Base-by-base conservation (phyloP, 2,329 filamentous ascomycete genomes). In the Paecilomyces fulvus region DNA sequence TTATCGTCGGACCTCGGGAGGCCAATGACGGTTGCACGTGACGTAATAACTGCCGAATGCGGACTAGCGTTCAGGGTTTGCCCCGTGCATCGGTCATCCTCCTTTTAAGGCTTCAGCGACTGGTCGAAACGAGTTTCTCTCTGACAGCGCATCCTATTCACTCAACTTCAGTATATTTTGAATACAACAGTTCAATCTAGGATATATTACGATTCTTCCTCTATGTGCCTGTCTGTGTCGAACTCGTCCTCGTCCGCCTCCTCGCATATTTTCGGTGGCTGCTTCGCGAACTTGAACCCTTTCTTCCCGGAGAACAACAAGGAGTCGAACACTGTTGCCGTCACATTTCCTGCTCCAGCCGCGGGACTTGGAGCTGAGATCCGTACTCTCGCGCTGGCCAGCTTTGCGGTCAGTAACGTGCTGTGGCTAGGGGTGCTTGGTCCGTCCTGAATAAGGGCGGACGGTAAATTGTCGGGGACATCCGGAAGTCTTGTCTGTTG, bases 371-470 rank as follows among this genome's bases (percentile, higher is more conserved):
- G 56, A 37, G 43, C 60, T 53, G 58, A 58, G 30, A 53, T 58
- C 49, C 48, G 56, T 30, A 58, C 60, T 56, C 53, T 60, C 55
- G 59, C 61, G 63, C 59, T 62, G 54, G 59, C 60, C 54, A 63
- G 65, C 49, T 55, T 57, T 55, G 63, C 63, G 53, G 59, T 63
- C 54, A 62, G 65, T 66, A 65, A 70, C 61, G 69, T 74, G 69
- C 64, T 71, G 64, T 77, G 76, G 73, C 64, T 77, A 77, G 71
- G 70, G 75, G 75, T 73, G 64, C 65, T 68, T 64, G 70, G 75
- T 79, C 76, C 76, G 76, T 77, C 76, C 75, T 78, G 74, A 77
- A 73, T 59, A 72, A 75, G 75, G 75, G 73, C 76, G 76, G 76
- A 78, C 76, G 75, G 74, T 77, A 77, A 77, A 67, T 70, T 65